phyloP scores from a whole-genome alignment of 2,329 filamentous ascomycete species.

The Aspergillus carbonarius region DNA sequence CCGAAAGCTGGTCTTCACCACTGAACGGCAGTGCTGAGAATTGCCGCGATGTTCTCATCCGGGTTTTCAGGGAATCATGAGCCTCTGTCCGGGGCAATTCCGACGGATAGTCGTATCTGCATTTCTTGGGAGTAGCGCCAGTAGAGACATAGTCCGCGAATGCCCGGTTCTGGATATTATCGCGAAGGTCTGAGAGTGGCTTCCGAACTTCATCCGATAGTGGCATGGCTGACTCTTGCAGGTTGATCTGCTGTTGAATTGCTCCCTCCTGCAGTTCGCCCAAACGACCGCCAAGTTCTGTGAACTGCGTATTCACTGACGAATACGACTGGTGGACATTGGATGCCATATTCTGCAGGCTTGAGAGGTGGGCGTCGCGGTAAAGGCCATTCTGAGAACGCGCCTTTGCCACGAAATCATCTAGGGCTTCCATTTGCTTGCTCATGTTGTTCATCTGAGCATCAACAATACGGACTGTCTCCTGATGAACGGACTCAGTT shows the following conservation, averaged over 20 bases:
- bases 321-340: constrained; percentile 72
- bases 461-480: constrained; percentile 86
- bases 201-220: constrained; percentile 61
- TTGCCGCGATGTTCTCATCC: constrained; percentile 46
- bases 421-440: constrained; percentile 82
- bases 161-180: constrained; percentile 62
- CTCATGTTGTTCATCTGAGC: constrained; percentile 85
- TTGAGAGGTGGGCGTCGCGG: constrained; percentile 67
- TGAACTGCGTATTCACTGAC: constrained; percentile 69
- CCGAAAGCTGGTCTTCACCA: constrained; percentile 26
- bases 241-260: constrained; percentile 56
- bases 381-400: constrained; percentile 76
- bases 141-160: constrained; percentile 82
- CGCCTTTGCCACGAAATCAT: constrained; percentile 84
- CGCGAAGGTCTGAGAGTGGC: constrained; percentile 69
- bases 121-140: constrained; percentile 80
- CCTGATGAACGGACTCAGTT: constrained; percentile 82
- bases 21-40: constrained; percentile 33
- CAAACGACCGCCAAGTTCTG: constrained; percentile 66
- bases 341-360: constrained; percentile 63
- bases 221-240: constrained; percentile 62
- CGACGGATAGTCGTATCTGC: constrained; percentile 76
- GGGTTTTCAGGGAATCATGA: constrained; percentile 58
- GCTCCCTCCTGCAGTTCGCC: constrained; percentile 69
- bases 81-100: constrained; percentile 72